Conservation (phyloP, 805 yeast genomes). For the Metschnikowia vanudenii region DNA sequence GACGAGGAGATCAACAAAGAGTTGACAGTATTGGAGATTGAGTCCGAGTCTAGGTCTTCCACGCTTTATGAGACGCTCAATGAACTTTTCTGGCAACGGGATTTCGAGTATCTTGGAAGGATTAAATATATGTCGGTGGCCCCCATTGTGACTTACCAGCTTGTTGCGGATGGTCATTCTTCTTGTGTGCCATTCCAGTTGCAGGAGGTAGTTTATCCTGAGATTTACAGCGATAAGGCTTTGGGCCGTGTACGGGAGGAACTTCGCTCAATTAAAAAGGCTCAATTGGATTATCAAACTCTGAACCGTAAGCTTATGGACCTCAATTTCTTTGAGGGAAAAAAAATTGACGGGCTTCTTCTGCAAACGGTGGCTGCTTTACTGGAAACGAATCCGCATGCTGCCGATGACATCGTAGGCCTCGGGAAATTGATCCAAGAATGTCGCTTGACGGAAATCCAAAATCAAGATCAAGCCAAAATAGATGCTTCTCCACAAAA, state of each 20-base stretch:
- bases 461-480: conserved; percentile 22
- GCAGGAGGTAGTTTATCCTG: conserved; percentile 36
- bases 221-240: conserved; percentile 29
- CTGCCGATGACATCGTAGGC: conserved; percentile 22
- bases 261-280: conserved; percentile 20
- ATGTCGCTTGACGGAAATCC: conserved; percentile 23
- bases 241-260: conserved; percentile 20
- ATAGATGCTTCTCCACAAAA: conserved; percentile 13
- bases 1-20: conserved; percentile 26
- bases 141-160: conserved; percentile 31
- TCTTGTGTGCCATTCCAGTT: conserved; percentile 23
- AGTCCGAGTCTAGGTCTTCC: conserved; percentile 26
- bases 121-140: conserved; percentile 30
- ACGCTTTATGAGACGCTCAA: conserved; percentile 34
- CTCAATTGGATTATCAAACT: conserved; percentile 20
- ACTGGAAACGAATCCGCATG: conserved; percentile 17
- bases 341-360: conserved; percentile 30
- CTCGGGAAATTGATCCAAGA: conserved; percentile 22
- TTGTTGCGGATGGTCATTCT: conserved; percentile 28
- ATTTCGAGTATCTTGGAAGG: conserved; percentile 28
- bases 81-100: conserved; percentile 38
- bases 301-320: conserved; percentile 30
- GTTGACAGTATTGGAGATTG: conserved; percentile 33
- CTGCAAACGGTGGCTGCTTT: conserved; percentile 23
- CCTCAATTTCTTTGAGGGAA: conserved; percentile 40